These are phyloP conservation scores for Tilletia setariae DNA, from an alignment of 1,284 basidiomycete genomes.

Conservation along the genomic window DNA sequence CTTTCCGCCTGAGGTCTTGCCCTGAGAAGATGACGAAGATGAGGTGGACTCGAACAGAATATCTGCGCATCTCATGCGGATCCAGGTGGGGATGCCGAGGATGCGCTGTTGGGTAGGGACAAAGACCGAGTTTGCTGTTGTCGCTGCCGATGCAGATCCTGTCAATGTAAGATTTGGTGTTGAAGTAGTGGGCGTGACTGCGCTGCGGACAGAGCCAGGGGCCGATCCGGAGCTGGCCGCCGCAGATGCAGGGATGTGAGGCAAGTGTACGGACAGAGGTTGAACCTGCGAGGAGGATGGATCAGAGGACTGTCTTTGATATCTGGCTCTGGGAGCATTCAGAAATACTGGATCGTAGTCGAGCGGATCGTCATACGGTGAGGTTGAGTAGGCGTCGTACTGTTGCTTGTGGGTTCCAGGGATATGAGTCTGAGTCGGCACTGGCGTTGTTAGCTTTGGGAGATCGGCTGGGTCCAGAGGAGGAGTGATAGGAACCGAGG, in stretches of 20 bases:
- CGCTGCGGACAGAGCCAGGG: no score
- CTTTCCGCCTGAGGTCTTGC: neutral
- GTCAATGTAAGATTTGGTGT: no score
- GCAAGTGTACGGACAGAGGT: neutral
- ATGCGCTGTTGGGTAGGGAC: conserved; percentile 59
- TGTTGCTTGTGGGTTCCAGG: neutral
- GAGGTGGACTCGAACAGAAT: conserved; percentile 76
- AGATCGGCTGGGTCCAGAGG: no score
- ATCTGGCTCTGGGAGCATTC: neutral
- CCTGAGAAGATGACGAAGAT: neutral
- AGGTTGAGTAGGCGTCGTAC: neutral
- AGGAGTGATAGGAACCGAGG: neutral
- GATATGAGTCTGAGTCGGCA: neutral
- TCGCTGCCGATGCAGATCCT: no score
- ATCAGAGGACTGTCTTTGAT: neutral
- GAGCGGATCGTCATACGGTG: neutral
- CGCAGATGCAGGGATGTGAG: neutral
- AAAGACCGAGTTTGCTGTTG: neutral
- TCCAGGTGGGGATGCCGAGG: conserved; percentile 86
- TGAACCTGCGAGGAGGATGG: neutral
- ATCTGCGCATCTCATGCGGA: conserved; percentile 84
- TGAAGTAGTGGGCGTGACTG: no score
- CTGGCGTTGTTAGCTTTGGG: neutral
- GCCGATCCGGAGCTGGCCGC: neutral
- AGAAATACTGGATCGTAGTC: neutral